Base-by-base conservation (phyloP, 78 protist genomes). In the Monosiga brevicollis region DNA sequence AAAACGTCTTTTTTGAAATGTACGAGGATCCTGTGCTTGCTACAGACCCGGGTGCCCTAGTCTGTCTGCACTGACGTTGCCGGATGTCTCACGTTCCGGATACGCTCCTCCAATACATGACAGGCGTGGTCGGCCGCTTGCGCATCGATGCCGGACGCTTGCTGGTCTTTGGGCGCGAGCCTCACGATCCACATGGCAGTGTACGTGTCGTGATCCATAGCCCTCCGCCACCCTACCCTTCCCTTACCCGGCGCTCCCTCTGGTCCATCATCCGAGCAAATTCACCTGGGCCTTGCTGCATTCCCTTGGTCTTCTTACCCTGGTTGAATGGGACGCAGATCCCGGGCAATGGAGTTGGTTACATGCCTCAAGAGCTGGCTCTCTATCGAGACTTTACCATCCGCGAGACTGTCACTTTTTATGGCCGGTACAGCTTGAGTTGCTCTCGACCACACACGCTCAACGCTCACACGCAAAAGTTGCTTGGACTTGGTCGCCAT, bases 321-420 rank as follows among this genome's bases (percentile, higher is more conserved):
- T n/a, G n/a, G n/a, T 35, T 39, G 24, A n/a, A 6, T 2, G 84
- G 73, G 0, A 54, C 38, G 49, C 42, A 40, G n/a, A 43, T 84
- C 9, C 90, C 87, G 10, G 87, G 87, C 15, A 35, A 73, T 2
- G 36, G 22, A 0, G 20, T 86, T 25, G 92, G 92, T 24, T 89
- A 83, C 70, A 80, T 87, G 70, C 92, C 92, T 70, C 92, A 89
- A 34, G 92, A 89, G 42, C 43, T 35, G 74, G 92, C 92, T 36
- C 82, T 89, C 35, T 89, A 86, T 29, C 32, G 32, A 15, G 89
- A 86, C 43, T 39, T 89, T 42, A 73, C 92, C 32, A 54, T 83
- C 26, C 70, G 38, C 22, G 82, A 89, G 34, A 89, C 89, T n/a
- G 40, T 89, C 11, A 32, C 42, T 0, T 89, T 83, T 82, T 84